Conservation (phyloP, 257 asterid species). For the Plectranthus barbatus region DNA sequence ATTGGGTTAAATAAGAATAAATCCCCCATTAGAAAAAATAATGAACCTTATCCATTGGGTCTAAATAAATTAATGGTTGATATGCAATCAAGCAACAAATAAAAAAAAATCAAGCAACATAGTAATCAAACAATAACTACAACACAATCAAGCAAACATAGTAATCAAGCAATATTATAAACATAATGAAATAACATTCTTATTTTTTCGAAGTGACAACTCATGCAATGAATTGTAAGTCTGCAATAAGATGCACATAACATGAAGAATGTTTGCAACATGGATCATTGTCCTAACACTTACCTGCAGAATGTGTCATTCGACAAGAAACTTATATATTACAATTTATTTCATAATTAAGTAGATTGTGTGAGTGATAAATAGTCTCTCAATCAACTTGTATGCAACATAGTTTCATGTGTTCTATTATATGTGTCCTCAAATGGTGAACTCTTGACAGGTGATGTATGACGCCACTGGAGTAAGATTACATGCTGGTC, state of each 20-base stretch:
- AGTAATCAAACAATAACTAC: no score
- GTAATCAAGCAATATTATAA: no score
- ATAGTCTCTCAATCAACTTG: neutral
- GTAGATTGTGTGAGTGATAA: neutral
- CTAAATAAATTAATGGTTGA: no score
- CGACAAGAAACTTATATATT: neutral
- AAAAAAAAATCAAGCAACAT: no score
- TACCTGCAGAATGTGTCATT: neutral
- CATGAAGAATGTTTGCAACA: neutral
- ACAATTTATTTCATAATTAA: neutral
- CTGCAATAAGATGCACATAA: neutral
- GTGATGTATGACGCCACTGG: constrained; percentile 99
- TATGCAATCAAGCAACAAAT: no score
- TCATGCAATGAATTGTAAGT: neutral
- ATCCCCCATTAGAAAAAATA: no score
- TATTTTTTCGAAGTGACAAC: no score
- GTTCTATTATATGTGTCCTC: neutral
- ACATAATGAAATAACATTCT: no score
- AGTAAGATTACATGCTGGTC: constrained; percentile 94
- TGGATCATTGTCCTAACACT: neutral
- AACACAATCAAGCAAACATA: no score
- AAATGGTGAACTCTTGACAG: constrained; percentile 28
- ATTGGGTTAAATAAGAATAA: no score
- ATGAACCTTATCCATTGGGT: no score
- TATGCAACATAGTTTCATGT: neutral